Base-by-base conservation (phyloP, 2,329 filamentous ascomycete genomes). In the Pseudogymnoascus destructans region DNA sequence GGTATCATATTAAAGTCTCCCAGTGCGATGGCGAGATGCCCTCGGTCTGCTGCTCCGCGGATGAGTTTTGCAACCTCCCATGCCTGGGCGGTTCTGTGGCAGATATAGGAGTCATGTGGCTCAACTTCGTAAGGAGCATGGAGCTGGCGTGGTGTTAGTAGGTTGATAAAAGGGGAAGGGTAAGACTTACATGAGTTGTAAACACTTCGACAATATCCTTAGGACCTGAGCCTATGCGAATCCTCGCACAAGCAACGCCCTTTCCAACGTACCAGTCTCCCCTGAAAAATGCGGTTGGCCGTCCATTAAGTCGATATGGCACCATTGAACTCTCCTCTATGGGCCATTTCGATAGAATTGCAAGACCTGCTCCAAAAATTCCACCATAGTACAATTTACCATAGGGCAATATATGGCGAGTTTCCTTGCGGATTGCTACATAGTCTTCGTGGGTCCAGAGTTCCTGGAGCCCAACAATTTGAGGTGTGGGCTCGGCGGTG, bases 1-100 rank as follows among this genome's bases (percentile, higher is more conserved):
- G 93, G 93, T n/a, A 89, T 76, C 86, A 95, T 95, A 73, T 97
- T 97, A 75, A 97, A 96, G 74, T 97, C 93, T 23, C 93, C 93
- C 58, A 95, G 75, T 5, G 85, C 91, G 42, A 97, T 75, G 57
- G 91, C 90, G 27, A 97, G 77, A 69, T 92, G 87, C 5, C 90
- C 89, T 11, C 86, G 78, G 64, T 90, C 86, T 1, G 84, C 80
- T 46, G 92, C 91, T 59, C 81, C 86, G 55, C 88, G 84, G 74
- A 96, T 86, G 46, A 95, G 77, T 71, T 95, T 95, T 57, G 91
- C 81, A 59, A 96, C 87, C 70, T 96, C 87, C 93, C 93, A 98
- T 55, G 90, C 87, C 73, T 98, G 92, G 3, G 92, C 86, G 15
- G 88, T 88, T 59, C 91, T 86, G 72, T 97, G 93, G 69, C 88